A percentile compares a stretch with the other conserved stretches of the same genome.
Conservation (phyloP, 176 grass and related monocot genomes). For the Eleusine coracana region DNA sequence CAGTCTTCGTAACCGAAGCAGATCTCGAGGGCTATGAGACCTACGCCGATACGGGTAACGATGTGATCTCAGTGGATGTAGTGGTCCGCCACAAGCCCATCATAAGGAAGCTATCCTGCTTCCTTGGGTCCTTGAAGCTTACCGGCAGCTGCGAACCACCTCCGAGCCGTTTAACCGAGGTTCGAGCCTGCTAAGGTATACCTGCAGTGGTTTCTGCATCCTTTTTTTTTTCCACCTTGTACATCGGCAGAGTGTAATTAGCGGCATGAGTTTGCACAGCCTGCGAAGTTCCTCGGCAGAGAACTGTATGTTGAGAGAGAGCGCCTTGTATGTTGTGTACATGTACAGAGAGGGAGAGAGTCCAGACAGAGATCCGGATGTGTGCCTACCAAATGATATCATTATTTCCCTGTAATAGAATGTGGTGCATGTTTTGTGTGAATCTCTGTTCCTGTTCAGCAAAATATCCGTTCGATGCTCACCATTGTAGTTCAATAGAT, state of each 20-base stretch:
- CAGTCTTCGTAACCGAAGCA: slow-evolving; percentile 62
- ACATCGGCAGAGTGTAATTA: slow-evolving; percentile 31
- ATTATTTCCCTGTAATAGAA: slow-evolving; percentile 20
- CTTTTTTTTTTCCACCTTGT: slow-evolving; percentile 20
- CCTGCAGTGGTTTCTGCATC: background rate
- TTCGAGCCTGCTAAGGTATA: slow-evolving; percentile 59
- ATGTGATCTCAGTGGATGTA: slow-evolving; percentile 11
- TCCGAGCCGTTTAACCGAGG: slow-evolving; percentile 47
- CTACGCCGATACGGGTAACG: slow-evolving; percentile 29
- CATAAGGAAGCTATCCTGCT: slow-evolving; percentile 63
- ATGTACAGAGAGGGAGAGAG: background rate
- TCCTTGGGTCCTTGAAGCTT: slow-evolving; percentile 68
- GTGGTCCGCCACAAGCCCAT: slow-evolving; percentile 49
- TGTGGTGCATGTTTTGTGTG: background rate
- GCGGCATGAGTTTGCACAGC: slow-evolving; percentile 30
- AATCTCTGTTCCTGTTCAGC: background rate
- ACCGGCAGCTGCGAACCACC: slow-evolving; percentile 42
- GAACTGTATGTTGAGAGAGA: slow-evolving; percentile 25
- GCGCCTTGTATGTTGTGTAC: background rate
- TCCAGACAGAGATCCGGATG: background rate
- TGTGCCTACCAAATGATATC: background rate
- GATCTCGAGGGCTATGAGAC: slow-evolving; percentile 75
- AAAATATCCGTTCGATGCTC: background rate
- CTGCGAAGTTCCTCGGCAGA: background rate
- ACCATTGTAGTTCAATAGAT: too few species aligned